A percentile compares a stretch with the other conserved stretches of the same genome.
phyloP scores from a whole-genome alignment of 139 green algal species.

The Chlamydomonas sp. region DNA sequence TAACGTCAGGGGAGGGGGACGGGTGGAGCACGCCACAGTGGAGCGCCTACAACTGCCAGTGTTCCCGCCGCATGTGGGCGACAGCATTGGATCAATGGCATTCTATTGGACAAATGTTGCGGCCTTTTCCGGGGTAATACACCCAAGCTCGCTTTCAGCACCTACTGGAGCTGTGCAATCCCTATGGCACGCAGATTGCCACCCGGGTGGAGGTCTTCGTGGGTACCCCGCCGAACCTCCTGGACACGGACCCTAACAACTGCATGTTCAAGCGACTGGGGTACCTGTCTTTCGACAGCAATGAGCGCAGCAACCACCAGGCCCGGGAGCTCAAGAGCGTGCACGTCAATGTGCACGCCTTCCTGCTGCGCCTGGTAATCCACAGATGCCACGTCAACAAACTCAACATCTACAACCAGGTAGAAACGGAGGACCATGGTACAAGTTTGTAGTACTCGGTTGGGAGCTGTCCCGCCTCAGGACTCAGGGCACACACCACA shows the following conservation, averaged over 20 bases:
- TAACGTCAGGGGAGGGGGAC: no score
- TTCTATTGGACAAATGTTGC: no score
- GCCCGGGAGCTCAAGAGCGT: constrained; percentile 95
- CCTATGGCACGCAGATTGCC: constrained; percentile 69
- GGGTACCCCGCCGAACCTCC: constrained; percentile 42
- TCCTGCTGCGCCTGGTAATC: constrained; percentile 76
- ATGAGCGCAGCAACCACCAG: constrained; percentile 85
- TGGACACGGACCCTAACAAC: constrained; percentile 35
- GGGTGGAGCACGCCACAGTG: no score
- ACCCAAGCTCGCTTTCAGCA: no score
- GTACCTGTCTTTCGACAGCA: constrained; percentile 90
- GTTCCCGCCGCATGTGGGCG: no score
- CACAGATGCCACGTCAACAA: constrained; percentile 90
- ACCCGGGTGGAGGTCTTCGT: constrained; percentile 87
- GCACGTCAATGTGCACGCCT: constrained; percentile 68
- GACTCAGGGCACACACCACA: no score
- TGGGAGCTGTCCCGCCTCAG: no score
- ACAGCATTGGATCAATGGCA: no score
- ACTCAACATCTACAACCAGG: constrained; percentile 93
- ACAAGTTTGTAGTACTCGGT: no score
- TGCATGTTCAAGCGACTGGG: constrained; percentile 80
- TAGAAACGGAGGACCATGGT: constrained; percentile 1
- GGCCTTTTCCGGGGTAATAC: no score
- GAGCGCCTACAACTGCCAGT: no score
- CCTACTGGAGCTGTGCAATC: no score